phyloP scores from a whole-genome alignment of 805 yeast species.

The Danielozyma ontarioensis region DNA sequence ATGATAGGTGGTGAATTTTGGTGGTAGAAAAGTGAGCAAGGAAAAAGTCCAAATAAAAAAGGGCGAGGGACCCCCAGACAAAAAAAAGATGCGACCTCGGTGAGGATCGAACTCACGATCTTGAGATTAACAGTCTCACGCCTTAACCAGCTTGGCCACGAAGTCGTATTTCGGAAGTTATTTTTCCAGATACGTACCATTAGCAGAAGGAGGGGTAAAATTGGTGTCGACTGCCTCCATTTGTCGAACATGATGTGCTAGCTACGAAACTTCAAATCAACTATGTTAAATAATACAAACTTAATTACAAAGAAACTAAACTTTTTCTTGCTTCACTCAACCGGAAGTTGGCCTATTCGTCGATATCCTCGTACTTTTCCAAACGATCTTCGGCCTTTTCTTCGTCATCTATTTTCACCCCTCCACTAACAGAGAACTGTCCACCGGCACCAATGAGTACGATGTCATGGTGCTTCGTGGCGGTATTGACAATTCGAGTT shows the following conservation, averaged over 20 bases:
- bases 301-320: no score
- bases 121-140: constrained; percentile 23
- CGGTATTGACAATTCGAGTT: constrained; percentile 88
- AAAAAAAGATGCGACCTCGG: constrained; percentile 16
- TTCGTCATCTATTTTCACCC: constrained; percentile 56
- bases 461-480: constrained; percentile 77
- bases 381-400: constrained; percentile 43
- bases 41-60: no score
- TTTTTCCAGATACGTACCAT: no score
- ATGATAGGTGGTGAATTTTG: no score
- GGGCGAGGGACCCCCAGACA: no score
- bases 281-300: no score
- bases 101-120: constrained; percentile 24
- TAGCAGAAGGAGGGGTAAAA: no score
- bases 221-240: no score
- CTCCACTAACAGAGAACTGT: constrained; percentile 89
- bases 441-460: constrained; percentile 87
- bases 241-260: no score
- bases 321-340: no score
- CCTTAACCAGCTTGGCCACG: constrained; percentile 29
- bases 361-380: constrained; percentile 49
- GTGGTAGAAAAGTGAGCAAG: no score
- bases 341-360: constrained; percentile 21
- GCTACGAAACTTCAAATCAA: no score
- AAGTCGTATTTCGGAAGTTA: constrained; percentile 12